phyloP scores from a whole-genome alignment of 768 basidiomycete species.

The Rhodotorula sphaerocarpa region DNA sequence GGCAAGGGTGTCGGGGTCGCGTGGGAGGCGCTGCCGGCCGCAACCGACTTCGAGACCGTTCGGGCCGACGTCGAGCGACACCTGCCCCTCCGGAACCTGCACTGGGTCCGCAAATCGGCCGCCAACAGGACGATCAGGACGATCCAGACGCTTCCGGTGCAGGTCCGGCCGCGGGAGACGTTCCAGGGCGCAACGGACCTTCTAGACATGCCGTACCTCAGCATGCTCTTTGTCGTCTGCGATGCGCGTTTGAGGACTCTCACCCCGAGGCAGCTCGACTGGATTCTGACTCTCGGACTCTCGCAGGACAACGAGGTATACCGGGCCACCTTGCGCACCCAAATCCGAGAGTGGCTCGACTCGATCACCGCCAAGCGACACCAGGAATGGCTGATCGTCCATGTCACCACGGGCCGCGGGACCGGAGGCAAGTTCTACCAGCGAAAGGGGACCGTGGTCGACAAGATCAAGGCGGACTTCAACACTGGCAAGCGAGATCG shows the following conservation, averaged over 20 bases:
- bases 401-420: constrained; percentile 55
- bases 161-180: constrained; percentile 54
- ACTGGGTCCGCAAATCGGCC: constrained; percentile 70
- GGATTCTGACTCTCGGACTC: constrained; percentile 29
- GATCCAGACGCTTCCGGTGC: constrained; percentile 77
- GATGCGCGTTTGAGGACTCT: constrained; percentile 57
- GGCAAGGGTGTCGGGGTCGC: constrained; percentile 5
- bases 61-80: constrained; percentile 39
- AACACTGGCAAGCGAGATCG: constrained; percentile 73
- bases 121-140: constrained; percentile 58
- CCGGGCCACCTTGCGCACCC: constrained; percentile 64
- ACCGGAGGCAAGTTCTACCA: constrained; percentile 56
- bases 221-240: constrained; percentile 76
- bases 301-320: constrained; percentile 63
- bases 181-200: constrained; percentile 55
- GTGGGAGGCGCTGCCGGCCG: constrained; percentile 14
- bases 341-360: constrained; percentile 87
- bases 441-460: constrained; percentile 72
- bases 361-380: constrained; percentile 58
- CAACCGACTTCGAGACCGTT: constrained; percentile 13
- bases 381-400: constrained; percentile 88
- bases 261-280: constrained; percentile 6
- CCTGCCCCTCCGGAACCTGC: constrained; percentile 73
- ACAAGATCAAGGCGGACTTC: constrained; percentile 86
- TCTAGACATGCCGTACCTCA: constrained; percentile 76